A percentile compares a stretch with the other conserved stretches of the same genome.
Conservation (phyloP, 768 basidiomycete genomes). For the Phaffia australis region DNA sequence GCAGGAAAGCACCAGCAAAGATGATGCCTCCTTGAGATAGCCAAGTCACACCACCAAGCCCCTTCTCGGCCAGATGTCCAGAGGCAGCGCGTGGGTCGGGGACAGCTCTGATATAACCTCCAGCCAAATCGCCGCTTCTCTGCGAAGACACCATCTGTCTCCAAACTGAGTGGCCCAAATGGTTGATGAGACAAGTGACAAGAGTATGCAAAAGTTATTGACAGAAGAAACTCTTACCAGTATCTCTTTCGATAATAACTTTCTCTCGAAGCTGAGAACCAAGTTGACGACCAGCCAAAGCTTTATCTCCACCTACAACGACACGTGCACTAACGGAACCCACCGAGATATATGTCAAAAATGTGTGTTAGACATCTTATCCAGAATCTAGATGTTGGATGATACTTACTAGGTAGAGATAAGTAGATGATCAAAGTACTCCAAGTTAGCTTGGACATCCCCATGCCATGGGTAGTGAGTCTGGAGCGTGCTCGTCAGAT, state of each 20-base stretch:
- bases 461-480: constrained; percentile 17
- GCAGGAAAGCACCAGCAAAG: constrained; percentile 50
- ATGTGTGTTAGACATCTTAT: too few species aligned
- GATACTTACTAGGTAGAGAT: constrained; percentile 53
- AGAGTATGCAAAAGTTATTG: background rate
- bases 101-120: constrained; percentile 31
- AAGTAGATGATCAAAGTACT: constrained; percentile 62
- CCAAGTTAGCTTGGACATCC: constrained; percentile 42
- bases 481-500: constrained; percentile 14
- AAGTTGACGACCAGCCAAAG: constrained; percentile 65
- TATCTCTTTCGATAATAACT: constrained; percentile 94
- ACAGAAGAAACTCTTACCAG: constrained; percentile 39
- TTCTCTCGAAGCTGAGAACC: constrained; percentile 79
- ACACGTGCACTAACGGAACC: constrained; percentile 72
- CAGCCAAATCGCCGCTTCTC: constrained; percentile 32
- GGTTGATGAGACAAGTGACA: background rate
- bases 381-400: too few species aligned
- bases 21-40: constrained; percentile 56
- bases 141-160: constrained; percentile 70
- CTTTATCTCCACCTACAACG: constrained; percentile 60
- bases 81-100: constrained; percentile 16
- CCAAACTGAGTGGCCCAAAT: constrained; percentile 49
- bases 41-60: constrained; percentile 35
- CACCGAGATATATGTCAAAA: constrained; percentile 39
- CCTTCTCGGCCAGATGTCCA: constrained; percentile 39